phyloP scores from a whole-genome alignment of 805 yeast species.

The Candida railenensis region DNA sequence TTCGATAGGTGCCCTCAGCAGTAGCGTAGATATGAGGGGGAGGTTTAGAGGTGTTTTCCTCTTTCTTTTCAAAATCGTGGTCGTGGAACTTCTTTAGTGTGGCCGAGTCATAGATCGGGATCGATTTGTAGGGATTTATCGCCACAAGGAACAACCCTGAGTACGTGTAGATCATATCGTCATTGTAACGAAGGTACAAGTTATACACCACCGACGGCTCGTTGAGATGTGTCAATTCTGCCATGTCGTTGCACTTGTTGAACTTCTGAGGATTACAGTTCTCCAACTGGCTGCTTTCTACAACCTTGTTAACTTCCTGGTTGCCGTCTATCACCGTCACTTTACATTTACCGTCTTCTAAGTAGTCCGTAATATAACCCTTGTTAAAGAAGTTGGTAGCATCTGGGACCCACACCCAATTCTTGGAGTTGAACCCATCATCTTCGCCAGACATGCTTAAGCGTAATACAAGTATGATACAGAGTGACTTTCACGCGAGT shows the following conservation, averaged over 20 bases:
- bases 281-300: conserved; percentile 46
- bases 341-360: conserved; percentile 32
- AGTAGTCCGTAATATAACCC: conserved; percentile 54
- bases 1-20: conserved; percentile 77
- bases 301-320: conserved; percentile 40
- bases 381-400: conserved; percentile 52
- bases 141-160: conserved; percentile 96
- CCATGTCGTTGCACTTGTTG: conserved; percentile 92
- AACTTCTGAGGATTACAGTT: conserved; percentile 87
- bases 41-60: conserved; percentile 10
- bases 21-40: conserved; percentile 92
- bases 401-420: conserved; percentile 81
- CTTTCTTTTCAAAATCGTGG: conserved; percentile 20
- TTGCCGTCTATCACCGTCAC: conserved; percentile 40
- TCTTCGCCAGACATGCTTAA: conserved; percentile 19
- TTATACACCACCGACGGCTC: conserved; percentile 95
- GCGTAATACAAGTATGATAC: no score
- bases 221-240: conserved; percentile 87
- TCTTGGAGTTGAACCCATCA: conserved; percentile 41
- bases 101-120: conserved; percentile 68
- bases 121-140: conserved; percentile 80
- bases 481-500: no score
- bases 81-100: conserved; percentile 55
- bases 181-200: conserved; percentile 69
- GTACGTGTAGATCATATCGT: conserved; percentile 84